phyloP scores from a whole-genome alignment of 441 rosid species.

The Dalechampia spathulata region DNA sequence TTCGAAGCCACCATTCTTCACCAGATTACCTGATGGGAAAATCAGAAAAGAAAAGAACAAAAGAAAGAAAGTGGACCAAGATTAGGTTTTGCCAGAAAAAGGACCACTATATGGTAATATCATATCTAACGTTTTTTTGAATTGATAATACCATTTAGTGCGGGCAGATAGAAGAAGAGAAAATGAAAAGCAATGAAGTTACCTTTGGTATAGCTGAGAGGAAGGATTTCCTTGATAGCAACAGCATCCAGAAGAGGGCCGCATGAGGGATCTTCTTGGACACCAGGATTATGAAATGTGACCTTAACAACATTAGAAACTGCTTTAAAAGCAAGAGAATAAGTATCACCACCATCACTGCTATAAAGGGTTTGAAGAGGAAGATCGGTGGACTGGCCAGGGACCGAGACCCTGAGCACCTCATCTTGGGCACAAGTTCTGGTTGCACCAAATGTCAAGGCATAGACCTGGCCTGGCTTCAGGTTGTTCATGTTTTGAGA shows the following conservation, averaged over 20 bases:
- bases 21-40: conserved; percentile 47
- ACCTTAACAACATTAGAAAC: conserved; percentile 33
- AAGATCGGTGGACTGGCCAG: conserved; percentile 51
- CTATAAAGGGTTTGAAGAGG: conserved; percentile 79
- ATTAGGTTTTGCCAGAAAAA: no score
- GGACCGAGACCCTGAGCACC: conserved; percentile 58
- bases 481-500: conserved; percentile 54
- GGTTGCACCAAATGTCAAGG: conserved; percentile 81
- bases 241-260: conserved; percentile 84
- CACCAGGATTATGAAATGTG: conserved; percentile 76
- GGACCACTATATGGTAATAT: no score
- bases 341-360: conserved; percentile 90
- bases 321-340: conserved; percentile 71
- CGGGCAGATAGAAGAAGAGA: neutral
- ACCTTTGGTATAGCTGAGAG: conserved; percentile 55
- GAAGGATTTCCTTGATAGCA: conserved; percentile 66
- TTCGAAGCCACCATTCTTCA: conserved; percentile 71
- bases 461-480: conserved; percentile 55
- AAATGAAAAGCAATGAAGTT: neutral
- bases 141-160: no score
- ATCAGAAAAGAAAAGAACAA: no score
- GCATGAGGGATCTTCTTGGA: conserved; percentile 89
- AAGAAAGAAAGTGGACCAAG: no score
- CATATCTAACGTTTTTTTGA: no score
- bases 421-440: conserved; percentile 93